phyloP scores from a whole-genome alignment of 768 basidiomycete genomes.

The Hygrocybe coccinea region DNA sequence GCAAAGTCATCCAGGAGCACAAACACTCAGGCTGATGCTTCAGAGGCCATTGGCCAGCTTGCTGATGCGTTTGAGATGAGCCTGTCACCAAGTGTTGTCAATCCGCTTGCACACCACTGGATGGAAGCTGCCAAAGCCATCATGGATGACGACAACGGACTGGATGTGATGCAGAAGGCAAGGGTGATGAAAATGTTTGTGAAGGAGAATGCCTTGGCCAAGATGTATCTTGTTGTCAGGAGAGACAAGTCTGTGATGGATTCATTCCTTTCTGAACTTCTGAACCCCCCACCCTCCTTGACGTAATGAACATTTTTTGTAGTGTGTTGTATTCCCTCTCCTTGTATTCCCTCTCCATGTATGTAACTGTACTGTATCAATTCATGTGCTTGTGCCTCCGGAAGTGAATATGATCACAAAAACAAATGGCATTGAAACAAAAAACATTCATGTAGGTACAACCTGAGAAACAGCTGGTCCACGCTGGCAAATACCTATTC shows the following conservation, averaged over 20 bases:
- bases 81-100: too few relatives aligned
- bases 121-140: neutral
- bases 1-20: too few relatives aligned
- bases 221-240: neutral
- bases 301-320: neutral
- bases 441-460: neutral
- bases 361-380: neutral
- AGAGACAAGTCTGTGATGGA: neutral
- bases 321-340: neutral
- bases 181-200: neutral
- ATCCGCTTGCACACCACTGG: neutral
- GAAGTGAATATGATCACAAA: neutral
- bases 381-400: neutral
- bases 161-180: neutral
- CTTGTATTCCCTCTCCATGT: neutral
- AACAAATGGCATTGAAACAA: neutral
- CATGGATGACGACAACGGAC: neutral
- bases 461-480: neutral
- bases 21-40: too few relatives aligned
- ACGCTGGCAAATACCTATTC: neutral
- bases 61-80: too few relatives aligned
- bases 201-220: neutral
- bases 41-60: too few relatives aligned
- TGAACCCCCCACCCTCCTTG: neutral
- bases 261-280: too few relatives aligned